Evolutionary conservation across 495 filamentous ascomycete genomes (phyloP), one percentile per base, ranked within the genome.

Genomic region (Immersiella caudata): DNA sequence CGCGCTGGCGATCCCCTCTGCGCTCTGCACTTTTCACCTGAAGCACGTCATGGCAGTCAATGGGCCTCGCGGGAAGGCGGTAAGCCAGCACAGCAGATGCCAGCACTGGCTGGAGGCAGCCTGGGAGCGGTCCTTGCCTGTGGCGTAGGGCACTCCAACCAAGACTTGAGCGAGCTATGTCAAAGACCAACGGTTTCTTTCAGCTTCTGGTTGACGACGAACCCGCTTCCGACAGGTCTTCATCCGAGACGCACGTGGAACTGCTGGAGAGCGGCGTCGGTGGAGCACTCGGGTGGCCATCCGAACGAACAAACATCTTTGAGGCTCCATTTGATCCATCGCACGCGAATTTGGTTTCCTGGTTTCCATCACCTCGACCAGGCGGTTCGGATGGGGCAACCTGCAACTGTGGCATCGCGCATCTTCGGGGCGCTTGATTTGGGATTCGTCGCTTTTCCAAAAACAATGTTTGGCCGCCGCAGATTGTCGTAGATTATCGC

Each of bases 401-500:
- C 61, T 63, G 61, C 49, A 51, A 46, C 56, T 3, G 8, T 25
- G 56, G 60, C 52, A 65, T 65, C 62, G 51, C 56, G 62, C 52
- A 57, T 65, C 21, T 36, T 55, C 52, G 36, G 52, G 18, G 20
- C 27, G 18, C 18, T 22, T n/a, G 18, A 14, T 6, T 7, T 57
- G 20, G 46, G 18, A 57, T 29, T 51, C 40, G 36, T 25, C 22
- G 8, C 21, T 50, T 11, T 14, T 35, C 16, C 27, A 56, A 36
- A 67, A 67, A 67, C 66, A 67, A 36, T 63, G 60, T 63, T 67
- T 67, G 27, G 59, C 16, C 59, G 49, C 60, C 35, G 59, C 9
- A 46, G 66, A 50, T 63, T 65, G 55, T 57, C 63, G 59, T n/a
- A 46, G 66, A 50, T 63, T 65, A 56, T 57, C 52, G 27, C 29